These are phyloP conservation scores for Phytophthora sp. DNA, from an alignment of 352 stramenopile genomes.

Conservation along the genomic window DNA sequence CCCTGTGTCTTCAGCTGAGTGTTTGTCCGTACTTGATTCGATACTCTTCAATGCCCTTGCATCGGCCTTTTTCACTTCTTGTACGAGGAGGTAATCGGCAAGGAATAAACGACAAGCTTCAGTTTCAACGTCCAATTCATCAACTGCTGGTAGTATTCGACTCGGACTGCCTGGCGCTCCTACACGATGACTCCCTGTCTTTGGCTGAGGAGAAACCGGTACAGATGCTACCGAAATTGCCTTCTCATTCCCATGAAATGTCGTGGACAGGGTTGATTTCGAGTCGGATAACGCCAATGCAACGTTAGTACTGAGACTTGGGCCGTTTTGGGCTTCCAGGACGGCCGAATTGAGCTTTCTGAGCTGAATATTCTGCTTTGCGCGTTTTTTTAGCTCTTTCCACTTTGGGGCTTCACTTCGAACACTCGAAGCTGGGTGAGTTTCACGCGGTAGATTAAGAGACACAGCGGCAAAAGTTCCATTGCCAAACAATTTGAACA, in stretches of 20 bases:
- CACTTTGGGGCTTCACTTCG: conserved; percentile 69
- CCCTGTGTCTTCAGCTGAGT: conserved; percentile 19
- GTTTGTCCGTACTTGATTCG: conserved; percentile 14
- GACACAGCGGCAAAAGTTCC: conserved; percentile 92
- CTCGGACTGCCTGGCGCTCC: conserved; percentile 29
- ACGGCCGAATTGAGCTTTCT: conserved; percentile 24
- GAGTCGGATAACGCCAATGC: conserved; percentile 47
- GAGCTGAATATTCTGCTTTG: conserved; percentile 49
- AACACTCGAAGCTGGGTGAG: conserved; percentile 60
- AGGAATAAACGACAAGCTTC: conserved; percentile 91
- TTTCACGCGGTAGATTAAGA: conserved; percentile 88
- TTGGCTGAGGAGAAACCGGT: conserved; percentile 32
- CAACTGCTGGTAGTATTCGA: conserved; percentile 35
- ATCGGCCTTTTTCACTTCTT: conserved; percentile 48
- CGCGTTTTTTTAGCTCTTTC: conserved; percentile 73
- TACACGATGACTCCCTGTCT: conserved; percentile 23
- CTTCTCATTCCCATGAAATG: conserved; percentile 40
- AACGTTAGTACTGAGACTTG: conserved; percentile 11
- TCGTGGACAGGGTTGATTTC: conserved; percentile 60
- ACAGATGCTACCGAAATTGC: conserved; percentile 39
- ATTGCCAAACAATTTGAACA: conserved; percentile 87
- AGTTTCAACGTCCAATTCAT: conserved; percentile 82
- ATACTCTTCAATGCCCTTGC: conserved; percentile 19
- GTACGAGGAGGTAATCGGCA: conserved; percentile 74
- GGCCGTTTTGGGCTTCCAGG: conserved; percentile 23